These are phyloP conservation scores for Penicillium angulare DNA, from an alignment of 495 filamentous ascomycete genomes.

Conservation along the genomic window DNA sequence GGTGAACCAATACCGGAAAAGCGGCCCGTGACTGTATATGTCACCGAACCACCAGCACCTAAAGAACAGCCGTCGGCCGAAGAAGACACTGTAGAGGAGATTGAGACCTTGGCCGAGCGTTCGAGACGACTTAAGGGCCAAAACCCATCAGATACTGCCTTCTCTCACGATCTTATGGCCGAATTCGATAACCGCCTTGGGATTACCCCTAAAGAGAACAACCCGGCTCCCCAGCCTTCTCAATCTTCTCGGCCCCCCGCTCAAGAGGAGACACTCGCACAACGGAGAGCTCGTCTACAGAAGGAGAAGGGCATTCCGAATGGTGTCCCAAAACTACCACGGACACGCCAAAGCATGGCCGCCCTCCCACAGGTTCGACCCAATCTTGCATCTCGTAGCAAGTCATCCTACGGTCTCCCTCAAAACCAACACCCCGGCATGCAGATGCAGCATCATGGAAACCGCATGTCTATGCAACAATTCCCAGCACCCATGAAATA, in stretches of 20 bases:
- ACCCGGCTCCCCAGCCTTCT: constrained; percentile 12
- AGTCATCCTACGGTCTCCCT: constrained; percentile 26
- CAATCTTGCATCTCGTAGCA: constrained; percentile 30
- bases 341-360: constrained; percentile 62
- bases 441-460: constrained; percentile 17
- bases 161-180: constrained; percentile 74
- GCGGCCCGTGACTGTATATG: constrained; percentile 39
- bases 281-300: constrained; percentile 78
- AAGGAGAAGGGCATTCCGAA: constrained; percentile 53
- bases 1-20: constrained; percentile 47
- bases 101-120: constrained; percentile 77
- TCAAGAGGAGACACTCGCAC: constrained; percentile 85
- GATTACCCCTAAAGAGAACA: constrained; percentile 11
- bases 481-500: constrained; percentile 25
- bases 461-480: constrained; percentile 35
- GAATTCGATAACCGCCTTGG: constrained; percentile 60
- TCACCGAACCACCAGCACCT: constrained; percentile 16
- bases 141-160: constrained; percentile 64
- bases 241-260: background rate
- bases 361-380: constrained; percentile 64
- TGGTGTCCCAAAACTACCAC: constrained; percentile 29
- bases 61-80: constrained; percentile 1
- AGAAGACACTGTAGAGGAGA: constrained; percentile 56
- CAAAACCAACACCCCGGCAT: constrained; percentile 13
- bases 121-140: constrained; percentile 64